These are phyloP conservation scores for Saturnispora galanensis DNA, from an alignment of 805 yeast species.

Conservation along the genomic window DNA sequence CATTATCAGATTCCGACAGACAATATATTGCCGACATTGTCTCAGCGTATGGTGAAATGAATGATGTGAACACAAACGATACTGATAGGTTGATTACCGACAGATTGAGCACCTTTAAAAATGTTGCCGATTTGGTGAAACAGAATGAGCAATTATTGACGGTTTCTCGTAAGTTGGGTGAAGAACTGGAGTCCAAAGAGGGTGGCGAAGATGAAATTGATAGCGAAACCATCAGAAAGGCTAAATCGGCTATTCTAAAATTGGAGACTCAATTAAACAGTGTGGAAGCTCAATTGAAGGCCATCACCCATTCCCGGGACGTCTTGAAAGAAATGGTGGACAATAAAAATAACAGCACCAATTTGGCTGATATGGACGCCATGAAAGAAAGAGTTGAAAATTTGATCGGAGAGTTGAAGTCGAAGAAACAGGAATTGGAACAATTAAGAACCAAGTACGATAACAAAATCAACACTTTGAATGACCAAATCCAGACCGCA, in stretches of 20 bases:
- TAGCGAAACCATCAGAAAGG: slow-evolving; percentile 27
- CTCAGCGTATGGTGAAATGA: slow-evolving; percentile 16
- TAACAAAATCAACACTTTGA: slow-evolving; percentile 25
- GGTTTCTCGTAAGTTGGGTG: slow-evolving; percentile 63
- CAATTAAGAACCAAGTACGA: slow-evolving; percentile 32
- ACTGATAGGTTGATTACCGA: slow-evolving; percentile 65
- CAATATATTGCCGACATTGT: slow-evolving; percentile 51
- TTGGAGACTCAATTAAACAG: slow-evolving; percentile 49
- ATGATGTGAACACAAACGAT: slow-evolving; percentile 37
- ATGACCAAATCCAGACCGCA: too few species aligned
- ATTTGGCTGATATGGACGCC: slow-evolving; percentile 13
- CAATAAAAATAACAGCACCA: slow-evolving; percentile 22
- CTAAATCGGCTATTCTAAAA: slow-evolving; percentile 56
- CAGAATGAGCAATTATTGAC: slow-evolving; percentile 65
- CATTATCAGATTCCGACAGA: slow-evolving; percentile 56
- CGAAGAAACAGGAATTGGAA: slow-evolving; percentile 31
- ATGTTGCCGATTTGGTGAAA: slow-evolving; percentile 56
- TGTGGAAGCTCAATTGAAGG: slow-evolving; percentile 40
- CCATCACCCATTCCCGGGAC: slow-evolving; percentile 60
- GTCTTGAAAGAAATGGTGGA: slow-evolving; percentile 33
- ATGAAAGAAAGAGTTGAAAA: slow-evolving; percentile 19
- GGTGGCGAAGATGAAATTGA: slow-evolving; percentile 38
- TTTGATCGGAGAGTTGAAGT: slow-evolving; percentile 24
- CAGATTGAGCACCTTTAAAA: slow-evolving; percentile 60
- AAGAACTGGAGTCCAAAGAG: slow-evolving; percentile 54